These are phyloP conservation scores for Russula griseocarnosa DNA, from an alignment of 768 basidiomycete genomes.

Conservation along the genomic window DNA sequence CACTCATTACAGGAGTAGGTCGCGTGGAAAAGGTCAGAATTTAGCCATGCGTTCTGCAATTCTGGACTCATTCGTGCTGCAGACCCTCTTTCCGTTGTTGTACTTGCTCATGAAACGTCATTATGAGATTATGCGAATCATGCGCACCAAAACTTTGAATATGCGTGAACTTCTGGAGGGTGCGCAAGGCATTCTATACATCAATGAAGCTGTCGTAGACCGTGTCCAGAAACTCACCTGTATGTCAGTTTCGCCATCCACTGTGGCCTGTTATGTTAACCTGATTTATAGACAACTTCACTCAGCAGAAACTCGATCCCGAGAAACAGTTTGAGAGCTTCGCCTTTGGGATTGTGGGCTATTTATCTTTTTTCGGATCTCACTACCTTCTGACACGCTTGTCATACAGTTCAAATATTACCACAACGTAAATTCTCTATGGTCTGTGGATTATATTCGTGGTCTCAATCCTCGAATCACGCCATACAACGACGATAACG, in stretches of 20 bases:
- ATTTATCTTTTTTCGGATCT: neutral
- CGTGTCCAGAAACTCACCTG: constrained; percentile 15
- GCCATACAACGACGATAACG: constrained; percentile 11
- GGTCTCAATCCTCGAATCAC: neutral
- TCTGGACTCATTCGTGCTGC: neutral
- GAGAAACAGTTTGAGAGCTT: constrained; percentile 30
- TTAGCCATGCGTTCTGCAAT: no score
- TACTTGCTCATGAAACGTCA: constrained; percentile 27
- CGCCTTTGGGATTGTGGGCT: constrained; percentile 28
- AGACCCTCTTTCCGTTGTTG: constrained; percentile 25
- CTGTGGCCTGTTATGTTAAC: neutral
- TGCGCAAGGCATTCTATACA: neutral
- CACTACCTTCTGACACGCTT: neutral
- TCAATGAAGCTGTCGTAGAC: constrained; percentile 3
- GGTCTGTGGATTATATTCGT: constrained; percentile 7
- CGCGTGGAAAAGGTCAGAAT: constrained; percentile 33
- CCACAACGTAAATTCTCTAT: neutral
- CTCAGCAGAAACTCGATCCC: constrained; percentile 27
- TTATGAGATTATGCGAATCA: constrained; percentile 26
- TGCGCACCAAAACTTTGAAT: constrained; percentile 11
- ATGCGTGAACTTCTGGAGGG: constrained; percentile 2
- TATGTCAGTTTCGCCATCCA: neutral
- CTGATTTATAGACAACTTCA: constrained; percentile 26
- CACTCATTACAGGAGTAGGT: constrained; percentile 31
- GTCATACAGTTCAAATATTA: constrained; percentile 13